Conservation (phyloP, 257 asterid species). For the Jaltomata sinuosa region DNA sequence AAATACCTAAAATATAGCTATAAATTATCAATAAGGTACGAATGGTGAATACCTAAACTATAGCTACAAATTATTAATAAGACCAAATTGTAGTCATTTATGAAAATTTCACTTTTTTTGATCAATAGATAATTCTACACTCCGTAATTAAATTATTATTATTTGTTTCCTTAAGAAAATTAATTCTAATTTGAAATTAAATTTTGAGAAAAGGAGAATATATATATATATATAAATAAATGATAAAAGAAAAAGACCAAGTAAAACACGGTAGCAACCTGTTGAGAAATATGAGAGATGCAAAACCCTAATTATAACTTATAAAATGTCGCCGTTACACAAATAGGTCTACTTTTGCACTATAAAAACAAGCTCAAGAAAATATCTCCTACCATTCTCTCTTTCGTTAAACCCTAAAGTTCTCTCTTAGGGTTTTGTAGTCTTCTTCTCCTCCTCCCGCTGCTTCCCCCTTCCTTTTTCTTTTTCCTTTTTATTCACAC, state of each 20-base stretch:
- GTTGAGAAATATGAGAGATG: not conserved
- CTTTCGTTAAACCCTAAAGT: slow-evolving; percentile 14
- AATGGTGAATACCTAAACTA: too few species aligned
- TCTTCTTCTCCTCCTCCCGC: not conserved
- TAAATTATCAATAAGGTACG: not conserved
- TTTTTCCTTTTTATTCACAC: not conserved
- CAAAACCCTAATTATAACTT: slow-evolving; percentile 4
- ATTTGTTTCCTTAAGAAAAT: too few species aligned
- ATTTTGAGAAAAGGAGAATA: too few species aligned
- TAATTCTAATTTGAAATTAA: too few species aligned
- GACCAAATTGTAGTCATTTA: too few species aligned
- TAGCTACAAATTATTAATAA: too few species aligned
- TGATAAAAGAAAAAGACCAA: not conserved
- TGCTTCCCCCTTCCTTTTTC: too few species aligned
- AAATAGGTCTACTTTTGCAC: not conserved
- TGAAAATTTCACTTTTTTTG: too few species aligned
- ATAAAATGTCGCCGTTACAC: not conserved
- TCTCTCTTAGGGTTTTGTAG: slow-evolving; percentile 12
- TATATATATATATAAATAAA: not conserved
- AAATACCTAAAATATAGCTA: not conserved
- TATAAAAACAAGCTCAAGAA: not conserved
- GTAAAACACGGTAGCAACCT: not conserved
- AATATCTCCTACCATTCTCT: not conserved
- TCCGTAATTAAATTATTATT: too few species aligned
- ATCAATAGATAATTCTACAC: too few species aligned